Evolutionary conservation across 352 stramenopile species (phyloP), one percentile per base, ranked within the genome.

Genomic region (Globisporangium nunn): DNA sequence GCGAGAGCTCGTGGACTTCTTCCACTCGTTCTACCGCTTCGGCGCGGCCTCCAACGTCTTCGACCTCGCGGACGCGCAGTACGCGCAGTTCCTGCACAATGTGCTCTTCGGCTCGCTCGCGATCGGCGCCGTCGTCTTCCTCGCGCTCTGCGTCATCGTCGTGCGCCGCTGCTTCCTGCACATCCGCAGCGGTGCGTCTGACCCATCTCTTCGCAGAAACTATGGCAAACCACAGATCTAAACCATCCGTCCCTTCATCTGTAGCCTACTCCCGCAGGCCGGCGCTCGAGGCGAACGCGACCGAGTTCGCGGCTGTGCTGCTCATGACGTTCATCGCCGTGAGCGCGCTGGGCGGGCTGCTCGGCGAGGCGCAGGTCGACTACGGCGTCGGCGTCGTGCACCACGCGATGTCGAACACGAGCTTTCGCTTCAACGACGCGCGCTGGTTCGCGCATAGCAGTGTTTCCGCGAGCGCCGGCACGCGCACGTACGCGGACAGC

Each of bases 1-100:
- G 47, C 78, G 71, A 39, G 75, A 88, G 58, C 67, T 90, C 54
- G 65, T 75, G 35, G 63, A 66, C 39, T 93, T 93, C 53, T 89
- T 93, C 66, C 82, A 93, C 75, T 69, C 64, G 10, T 88, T 93
- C 67, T 88, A 91, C 64, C 78, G 82, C 67, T 88, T 91, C 52
- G 79, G 79, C 35, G 66, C 58, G 10, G 57, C 64, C 40, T 72
- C 75, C 28, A 81, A 67, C 53, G 63, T 56, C 54, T 93, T 93
- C 56, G 54, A 88, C 49, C 64, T 88, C 48, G 53, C 65, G 23
- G 66, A 84, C 50, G 67, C 66, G 33, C 43, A 57, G 47, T 93
- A 93, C 63, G 18, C 65, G 59, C 56, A 74, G 48, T 86, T 93
- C 53, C 69, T 91, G 47, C 73, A 84, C 54, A 88, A 87, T 52